Conservation (phyloP, 2,329 filamentous ascomycete genomes). For the Aspergillus costaricaensis region DNA sequence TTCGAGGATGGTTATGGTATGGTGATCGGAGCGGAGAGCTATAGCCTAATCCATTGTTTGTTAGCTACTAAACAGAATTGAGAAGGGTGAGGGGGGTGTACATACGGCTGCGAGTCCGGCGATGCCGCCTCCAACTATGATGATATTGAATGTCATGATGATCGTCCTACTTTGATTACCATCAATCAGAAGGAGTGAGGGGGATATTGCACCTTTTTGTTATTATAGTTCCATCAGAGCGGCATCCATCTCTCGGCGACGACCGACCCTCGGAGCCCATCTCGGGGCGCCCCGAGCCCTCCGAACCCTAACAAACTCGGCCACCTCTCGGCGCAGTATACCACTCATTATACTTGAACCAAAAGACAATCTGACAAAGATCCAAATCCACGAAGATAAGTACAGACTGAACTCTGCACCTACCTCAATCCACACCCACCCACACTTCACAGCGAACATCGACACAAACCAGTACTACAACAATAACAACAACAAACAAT, state of each 20-base stretch:
- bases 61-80: too few species aligned
- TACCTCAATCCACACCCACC: neutral
- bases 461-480: neutral
- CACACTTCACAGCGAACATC: neutral
- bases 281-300: slow-evolving; percentile 4
- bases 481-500: neutral
- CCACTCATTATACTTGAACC: too few species aligned
- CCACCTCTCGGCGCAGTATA: neutral
- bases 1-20: slow-evolving; percentile 27
- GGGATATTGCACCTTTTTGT: too few species aligned
- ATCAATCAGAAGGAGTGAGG: accelerated
- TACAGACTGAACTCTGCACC: neutral
- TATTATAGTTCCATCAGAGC: neutral
- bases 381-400: neutral
- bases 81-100: neutral
- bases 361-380: neutral
- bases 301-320: neutral
- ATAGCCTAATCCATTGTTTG: slow-evolving; percentile 13
- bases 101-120: slow-evolving; percentile 34
- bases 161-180: accelerated
- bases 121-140: slow-evolving; percentile 53
- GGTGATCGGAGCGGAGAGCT: slow-evolving; percentile 26
- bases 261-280: neutral
- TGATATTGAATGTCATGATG: slow-evolving; percentile 41
- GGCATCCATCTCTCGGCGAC: neutral